phyloP scores from a whole-genome alignment of 2,329 filamentous ascomycete species.

The Fusarium sp. region DNA sequence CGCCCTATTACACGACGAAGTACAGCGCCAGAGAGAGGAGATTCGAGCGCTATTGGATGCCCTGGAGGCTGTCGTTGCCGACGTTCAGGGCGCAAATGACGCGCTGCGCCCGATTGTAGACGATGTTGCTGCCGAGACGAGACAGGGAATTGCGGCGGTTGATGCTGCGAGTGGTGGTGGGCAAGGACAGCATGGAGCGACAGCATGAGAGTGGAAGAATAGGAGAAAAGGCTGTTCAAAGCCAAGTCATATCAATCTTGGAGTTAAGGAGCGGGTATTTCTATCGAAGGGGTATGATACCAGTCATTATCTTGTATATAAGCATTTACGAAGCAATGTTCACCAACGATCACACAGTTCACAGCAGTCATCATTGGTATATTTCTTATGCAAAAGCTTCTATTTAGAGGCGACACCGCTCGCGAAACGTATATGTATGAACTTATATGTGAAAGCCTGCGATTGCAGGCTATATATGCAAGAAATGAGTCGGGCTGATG shows the following conservation, averaged over 20 bases:
- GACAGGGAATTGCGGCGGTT: constrained; percentile 48
- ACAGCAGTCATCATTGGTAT: neutral
- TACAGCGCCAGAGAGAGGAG: constrained; percentile 66
- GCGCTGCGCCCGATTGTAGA: constrained; percentile 60
- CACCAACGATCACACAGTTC: neutral
- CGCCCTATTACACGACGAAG: constrained; percentile 62
- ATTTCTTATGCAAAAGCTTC: constrained; percentile 2
- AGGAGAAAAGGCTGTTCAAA: neutral
- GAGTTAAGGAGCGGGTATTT: constrained; percentile 13
- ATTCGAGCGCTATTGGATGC: constrained; percentile 62
- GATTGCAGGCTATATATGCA: constrained; percentile 10
- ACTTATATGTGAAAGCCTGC: constrained; percentile 9
- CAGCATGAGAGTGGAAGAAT: neutral
- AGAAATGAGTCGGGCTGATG: constrained; percentile 17
- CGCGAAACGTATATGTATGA: constrained; percentile 1
- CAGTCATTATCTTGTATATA: constrained; percentile 28
- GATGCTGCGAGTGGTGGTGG: constrained; percentile 27
- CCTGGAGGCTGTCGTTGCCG: constrained; percentile 64
- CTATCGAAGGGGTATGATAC: constrained; percentile 23
- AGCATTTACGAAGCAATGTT: constrained; percentile 22
- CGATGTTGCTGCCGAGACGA: constrained; percentile 63
- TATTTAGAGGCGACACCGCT: constrained; percentile 22
- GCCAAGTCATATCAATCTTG: neutral
- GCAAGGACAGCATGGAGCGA: constrained; percentile 3
- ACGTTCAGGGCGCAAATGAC: constrained; percentile 65